phyloP scores from a whole-genome alignment of 2,329 filamentous ascomycete species.

The Parafenestella ontariensis region DNA sequence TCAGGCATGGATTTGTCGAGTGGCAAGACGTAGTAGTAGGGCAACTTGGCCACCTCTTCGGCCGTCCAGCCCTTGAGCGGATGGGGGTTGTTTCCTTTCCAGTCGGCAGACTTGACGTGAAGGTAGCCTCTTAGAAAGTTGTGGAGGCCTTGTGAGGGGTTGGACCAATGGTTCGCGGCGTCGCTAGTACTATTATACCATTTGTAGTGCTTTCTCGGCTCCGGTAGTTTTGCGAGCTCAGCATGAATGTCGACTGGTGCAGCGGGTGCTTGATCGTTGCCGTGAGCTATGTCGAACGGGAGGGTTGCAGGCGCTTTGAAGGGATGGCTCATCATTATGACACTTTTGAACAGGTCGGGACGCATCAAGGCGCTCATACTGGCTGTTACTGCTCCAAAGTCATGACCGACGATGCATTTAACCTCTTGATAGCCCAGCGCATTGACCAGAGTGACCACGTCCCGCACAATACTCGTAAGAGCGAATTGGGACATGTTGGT shows the following conservation, averaged over 20 bases:
- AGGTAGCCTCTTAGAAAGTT: constrained; percentile 71
- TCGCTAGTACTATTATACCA: constrained; percentile 65
- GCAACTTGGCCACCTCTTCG: constrained; percentile 64
- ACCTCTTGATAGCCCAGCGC: constrained; percentile 66
- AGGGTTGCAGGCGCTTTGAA: constrained; percentile 62
- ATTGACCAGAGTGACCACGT: constrained; percentile 67
- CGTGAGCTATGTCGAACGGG: constrained; percentile 55
- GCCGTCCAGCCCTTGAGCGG: constrained; percentile 65
- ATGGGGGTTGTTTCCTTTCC: constrained; percentile 61
- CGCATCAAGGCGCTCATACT: constrained; percentile 67
- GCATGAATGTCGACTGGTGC: constrained; percentile 59
- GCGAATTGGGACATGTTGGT: constrained; percentile 65
- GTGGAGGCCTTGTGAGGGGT: constrained; percentile 61
- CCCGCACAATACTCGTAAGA: constrained; percentile 65
- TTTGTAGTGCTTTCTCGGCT: constrained; percentile 73
- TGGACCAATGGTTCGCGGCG: constrained; percentile 58
- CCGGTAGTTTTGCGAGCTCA: constrained; percentile 60
- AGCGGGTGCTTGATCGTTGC: constrained; percentile 25
- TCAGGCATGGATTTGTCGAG: constrained; percentile 65
- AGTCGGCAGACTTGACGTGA: constrained; percentile 71
- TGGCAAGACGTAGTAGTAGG: constrained; percentile 73
- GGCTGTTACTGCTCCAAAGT: constrained; percentile 69
- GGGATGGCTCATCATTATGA: constrained; percentile 71
- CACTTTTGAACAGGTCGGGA: constrained; percentile 68
- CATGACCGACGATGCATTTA: constrained; percentile 68